Percentiles rank a stretch among this genome's conserved stretches.
Conservation (phyloP, 2,329 filamentous ascomycete genomes). For the Cryoendolithus antarcticus region DNA sequence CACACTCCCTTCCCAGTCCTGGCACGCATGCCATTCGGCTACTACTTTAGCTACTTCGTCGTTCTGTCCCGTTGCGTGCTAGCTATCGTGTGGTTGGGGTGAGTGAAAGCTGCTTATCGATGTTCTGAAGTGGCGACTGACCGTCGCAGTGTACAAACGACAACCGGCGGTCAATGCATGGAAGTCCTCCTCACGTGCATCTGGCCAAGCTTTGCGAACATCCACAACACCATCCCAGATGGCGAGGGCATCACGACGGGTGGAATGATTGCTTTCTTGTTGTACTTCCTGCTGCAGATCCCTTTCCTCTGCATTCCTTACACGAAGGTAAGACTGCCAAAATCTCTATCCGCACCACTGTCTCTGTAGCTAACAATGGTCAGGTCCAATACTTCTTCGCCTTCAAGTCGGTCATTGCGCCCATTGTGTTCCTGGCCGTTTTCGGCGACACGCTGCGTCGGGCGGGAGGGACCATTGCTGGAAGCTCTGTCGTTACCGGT, state of each 20-base stretch:
- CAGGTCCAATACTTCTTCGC: constrained; percentile 17
- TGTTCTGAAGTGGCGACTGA: too few relatives aligned
- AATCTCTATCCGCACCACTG: too few relatives aligned
- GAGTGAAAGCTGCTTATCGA: not conserved
- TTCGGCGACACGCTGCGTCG: constrained; percentile 20
- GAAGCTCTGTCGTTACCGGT: constrained; percentile 15
- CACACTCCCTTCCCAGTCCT: constrained; percentile 45
- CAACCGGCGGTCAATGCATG: constrained; percentile 17
- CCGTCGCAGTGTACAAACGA: constrained; percentile 14
- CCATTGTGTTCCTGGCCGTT: constrained; percentile 21
- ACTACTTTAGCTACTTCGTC: constrained; percentile 34
- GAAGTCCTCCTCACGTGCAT: constrained; percentile 30
- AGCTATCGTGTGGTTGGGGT: constrained; percentile 21
- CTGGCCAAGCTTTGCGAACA: constrained; percentile 43
- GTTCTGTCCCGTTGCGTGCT: constrained; percentile 20
- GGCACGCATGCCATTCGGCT: constrained; percentile 42
- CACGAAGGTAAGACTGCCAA: constrained; percentile 9
- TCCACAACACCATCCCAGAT: constrained; percentile 40
- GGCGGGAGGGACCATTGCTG: constrained; percentile 17
- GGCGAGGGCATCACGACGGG: constrained; percentile 42
- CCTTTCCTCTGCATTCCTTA: constrained; percentile 45
- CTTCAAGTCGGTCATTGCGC: constrained; percentile 31
- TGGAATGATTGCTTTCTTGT: constrained; percentile 43
- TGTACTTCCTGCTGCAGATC: constrained; percentile 43
- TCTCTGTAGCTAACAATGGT: too few relatives aligned